Conservation (phyloP, 2,329 filamentous ascomycete species). For the Colletotrichum gloeosporioides region DNA sequence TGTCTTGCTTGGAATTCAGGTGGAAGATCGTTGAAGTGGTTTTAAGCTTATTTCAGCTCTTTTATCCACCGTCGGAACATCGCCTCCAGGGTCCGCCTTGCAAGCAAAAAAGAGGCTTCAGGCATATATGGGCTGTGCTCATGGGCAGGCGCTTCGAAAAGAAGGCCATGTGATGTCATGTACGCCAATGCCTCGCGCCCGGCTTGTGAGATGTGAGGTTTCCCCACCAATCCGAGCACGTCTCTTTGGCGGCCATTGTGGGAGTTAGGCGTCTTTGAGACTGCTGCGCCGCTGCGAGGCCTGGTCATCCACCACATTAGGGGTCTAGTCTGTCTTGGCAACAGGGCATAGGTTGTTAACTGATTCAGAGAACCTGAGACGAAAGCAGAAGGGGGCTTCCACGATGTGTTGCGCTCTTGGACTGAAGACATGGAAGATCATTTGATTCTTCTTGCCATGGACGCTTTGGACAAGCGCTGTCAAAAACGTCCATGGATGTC, state of each 20-base stretch:
- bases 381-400: background rate
- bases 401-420: background rate
- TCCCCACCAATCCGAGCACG: background rate
- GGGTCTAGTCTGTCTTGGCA: background rate
- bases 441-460: rapidly evolving
- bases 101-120: background rate
- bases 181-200: background rate
- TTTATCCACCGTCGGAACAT: background rate
- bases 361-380: background rate
- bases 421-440: rapidly evolving
- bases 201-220: background rate
- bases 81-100: background rate
- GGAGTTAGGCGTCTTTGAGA: background rate
- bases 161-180: background rate
- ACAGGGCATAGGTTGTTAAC: rapidly evolving
- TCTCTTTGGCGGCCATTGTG: background rate
- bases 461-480: rapidly evolving
- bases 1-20: background rate
- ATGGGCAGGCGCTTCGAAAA: background rate
- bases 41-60: background rate
- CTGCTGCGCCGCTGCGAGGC: background rate
- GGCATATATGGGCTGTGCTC: rapidly evolving
- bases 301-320: background rate
- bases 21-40: background rate
- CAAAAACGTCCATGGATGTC: rapidly evolving